phyloP scores from a whole-genome alignment of 495 filamentous ascomycete genomes.

The Neurospora tetrasperma region DNA sequence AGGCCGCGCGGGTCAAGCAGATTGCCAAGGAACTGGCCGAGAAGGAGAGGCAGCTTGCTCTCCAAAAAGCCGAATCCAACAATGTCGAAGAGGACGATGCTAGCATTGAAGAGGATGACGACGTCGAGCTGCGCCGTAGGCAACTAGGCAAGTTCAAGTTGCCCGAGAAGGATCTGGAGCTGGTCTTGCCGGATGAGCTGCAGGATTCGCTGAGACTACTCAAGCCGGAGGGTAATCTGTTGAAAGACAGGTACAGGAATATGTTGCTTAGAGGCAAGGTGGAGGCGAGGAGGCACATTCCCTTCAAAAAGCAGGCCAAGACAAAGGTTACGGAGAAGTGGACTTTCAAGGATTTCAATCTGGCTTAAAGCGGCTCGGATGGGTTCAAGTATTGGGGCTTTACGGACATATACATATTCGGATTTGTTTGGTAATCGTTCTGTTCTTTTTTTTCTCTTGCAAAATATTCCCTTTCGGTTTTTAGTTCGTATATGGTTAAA shows the following conservation, averaged over 20 bases:
- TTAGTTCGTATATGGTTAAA: background rate
- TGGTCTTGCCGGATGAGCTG: conserved; percentile 87
- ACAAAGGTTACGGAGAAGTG: conserved; percentile 84
- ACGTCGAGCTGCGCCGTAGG: conserved; percentile 59
- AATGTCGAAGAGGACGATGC: conserved; percentile 27
- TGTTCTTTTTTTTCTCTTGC: background rate
- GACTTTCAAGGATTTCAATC: conserved; percentile 80
- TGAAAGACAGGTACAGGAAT: conserved; percentile 85
- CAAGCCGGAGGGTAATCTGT: conserved; percentile 88
- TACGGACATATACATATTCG: background rate
- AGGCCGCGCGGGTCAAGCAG: conserved; percentile 54
- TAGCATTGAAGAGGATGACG: conserved; percentile 33
- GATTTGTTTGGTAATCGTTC: background rate
- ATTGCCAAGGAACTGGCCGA: conserved; percentile 49
- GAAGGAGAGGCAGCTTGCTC: conserved; percentile 38
- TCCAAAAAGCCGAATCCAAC: conserved; percentile 27
- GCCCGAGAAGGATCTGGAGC: conserved; percentile 70
- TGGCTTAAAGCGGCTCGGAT: background rate
- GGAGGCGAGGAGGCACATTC: conserved; percentile 65
- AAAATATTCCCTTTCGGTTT: background rate
- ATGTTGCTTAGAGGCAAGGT: conserved; percentile 81
- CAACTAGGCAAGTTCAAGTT: conserved; percentile 69
- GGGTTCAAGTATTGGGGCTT: background rate
- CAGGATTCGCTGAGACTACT: conserved; percentile 80
- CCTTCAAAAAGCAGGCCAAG: conserved; percentile 69